Percentiles rank a stretch among this genome's conserved stretches.
phyloP scores from a whole-genome alignment of 352 stramenopile genomes.

The Globisporangium middletonii region DNA sequence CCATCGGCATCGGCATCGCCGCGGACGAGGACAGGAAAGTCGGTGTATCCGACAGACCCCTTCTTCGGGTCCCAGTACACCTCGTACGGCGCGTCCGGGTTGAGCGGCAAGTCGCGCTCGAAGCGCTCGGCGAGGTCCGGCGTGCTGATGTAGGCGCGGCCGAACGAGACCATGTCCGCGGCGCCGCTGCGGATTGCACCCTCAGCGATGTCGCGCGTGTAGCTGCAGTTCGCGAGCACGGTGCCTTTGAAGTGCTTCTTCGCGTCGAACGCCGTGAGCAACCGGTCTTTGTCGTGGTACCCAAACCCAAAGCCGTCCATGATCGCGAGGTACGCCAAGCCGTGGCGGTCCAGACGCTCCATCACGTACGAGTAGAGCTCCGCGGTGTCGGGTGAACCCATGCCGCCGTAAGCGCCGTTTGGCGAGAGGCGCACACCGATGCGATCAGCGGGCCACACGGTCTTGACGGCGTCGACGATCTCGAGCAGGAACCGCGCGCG shows the following conservation, averaged over 20 bases:
- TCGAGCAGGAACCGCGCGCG: constrained; percentile 44
- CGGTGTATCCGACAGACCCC: not conserved
- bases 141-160: constrained; percentile 23
- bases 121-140: constrained; percentile 23
- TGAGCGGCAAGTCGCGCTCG: not conserved
- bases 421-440: constrained; percentile 12
- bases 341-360: constrained; percentile 2
- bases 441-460: constrained; percentile 2
- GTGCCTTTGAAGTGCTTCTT: constrained; percentile 9
- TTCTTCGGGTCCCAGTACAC: not conserved
- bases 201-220: constrained; percentile 1
- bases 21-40: not conserved
- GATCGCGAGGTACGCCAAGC: constrained; percentile 15
- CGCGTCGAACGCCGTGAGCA: constrained; percentile 3
- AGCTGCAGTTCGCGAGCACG: constrained; percentile 12
- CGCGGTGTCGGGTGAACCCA: constrained; percentile 9
- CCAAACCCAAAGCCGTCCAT: constrained; percentile 6
- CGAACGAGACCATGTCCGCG: constrained; percentile 22
- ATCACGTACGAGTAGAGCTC: constrained; percentile 16
- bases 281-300: not conserved
- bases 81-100: not conserved
- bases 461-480: constrained; percentile 31
- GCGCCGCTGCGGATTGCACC: constrained; percentile 5
- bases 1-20: too few species aligned
- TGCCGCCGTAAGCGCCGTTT: constrained; percentile 5